Evolutionary conservation across 2,329 filamentous ascomycete genomes (phyloP).

Genomic region (Paecilomyces sp.): DNA sequence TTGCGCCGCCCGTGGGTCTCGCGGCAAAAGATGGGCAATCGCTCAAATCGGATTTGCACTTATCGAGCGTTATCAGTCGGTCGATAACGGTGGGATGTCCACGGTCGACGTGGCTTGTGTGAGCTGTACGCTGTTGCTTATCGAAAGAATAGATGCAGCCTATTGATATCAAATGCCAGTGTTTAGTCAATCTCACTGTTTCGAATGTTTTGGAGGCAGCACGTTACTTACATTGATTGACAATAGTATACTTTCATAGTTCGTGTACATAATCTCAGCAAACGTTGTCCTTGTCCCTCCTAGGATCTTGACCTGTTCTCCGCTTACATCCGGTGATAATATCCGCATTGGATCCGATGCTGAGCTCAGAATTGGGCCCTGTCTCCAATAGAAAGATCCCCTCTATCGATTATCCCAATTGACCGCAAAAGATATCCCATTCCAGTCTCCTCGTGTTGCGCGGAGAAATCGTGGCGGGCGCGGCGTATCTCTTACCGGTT

Average conservation of each 20-base stretch:
- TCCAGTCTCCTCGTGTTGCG: not conserved
- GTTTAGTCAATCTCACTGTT: too few relatives aligned
- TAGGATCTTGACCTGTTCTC: not conserved
- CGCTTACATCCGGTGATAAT: not conserved
- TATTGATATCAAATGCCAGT: too few relatives aligned
- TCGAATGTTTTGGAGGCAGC: too few relatives aligned
- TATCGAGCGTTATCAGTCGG: not conserved
- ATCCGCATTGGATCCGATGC: not conserved
- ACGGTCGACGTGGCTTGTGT: not conserved
- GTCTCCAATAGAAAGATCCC: not conserved
- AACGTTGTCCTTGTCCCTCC: not conserved
- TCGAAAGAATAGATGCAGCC: too few relatives aligned
- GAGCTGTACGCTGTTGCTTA: too few relatives aligned
- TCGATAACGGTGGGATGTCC: not conserved
- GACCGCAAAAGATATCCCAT: not conserved
- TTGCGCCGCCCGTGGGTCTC: not conserved
- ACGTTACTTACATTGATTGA: not conserved
- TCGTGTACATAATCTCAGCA: not conserved
- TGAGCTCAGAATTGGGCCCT: not conserved
- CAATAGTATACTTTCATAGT: not conserved
- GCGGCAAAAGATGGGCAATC: not conserved
- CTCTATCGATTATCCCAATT: not conserved
- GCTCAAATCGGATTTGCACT: not conserved
- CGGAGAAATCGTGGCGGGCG: not conserved
- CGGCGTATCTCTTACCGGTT: conserved; percentile 2